These are phyloP conservation scores for Podila minutissima DNA, from an alignment of 192 early-diverging fungal genomes.

Conservation along the genomic window DNA sequence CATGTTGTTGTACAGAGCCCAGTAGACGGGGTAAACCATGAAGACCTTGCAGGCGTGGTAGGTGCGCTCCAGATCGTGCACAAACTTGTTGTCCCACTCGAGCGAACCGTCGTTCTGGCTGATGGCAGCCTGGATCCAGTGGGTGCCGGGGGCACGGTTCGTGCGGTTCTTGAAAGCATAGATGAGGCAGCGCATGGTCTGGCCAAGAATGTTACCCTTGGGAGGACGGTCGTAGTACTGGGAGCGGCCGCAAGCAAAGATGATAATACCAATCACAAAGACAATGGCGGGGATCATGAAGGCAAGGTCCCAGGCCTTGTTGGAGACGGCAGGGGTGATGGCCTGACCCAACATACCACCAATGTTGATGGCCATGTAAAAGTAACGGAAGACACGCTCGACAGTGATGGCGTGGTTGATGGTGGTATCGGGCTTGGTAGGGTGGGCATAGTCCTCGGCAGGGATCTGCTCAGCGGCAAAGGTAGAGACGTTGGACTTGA, in stretches of 20 bases:
- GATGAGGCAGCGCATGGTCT: conserved; percentile 54
- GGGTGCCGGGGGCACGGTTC: conserved; percentile 26
- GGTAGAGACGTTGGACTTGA: conserved; percentile 73
- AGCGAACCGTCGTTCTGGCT: conserved; percentile 47
- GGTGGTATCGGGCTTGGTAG: conserved; percentile 60
- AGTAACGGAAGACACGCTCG: conserved; percentile 77
- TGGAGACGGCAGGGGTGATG: conserved; percentile 64
- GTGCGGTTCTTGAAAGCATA: conserved; percentile 47
- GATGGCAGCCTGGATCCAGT: conserved; percentile 58
- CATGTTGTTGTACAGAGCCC: conserved; percentile 72
- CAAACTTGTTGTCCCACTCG: conserved; percentile 67
- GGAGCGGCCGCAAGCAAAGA: conserved; percentile 62
- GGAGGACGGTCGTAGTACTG: conserved; percentile 64
- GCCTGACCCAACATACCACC: conserved; percentile 68
- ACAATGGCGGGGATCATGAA: conserved; percentile 68
- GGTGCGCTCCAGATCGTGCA: conserved; percentile 62
- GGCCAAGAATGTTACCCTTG: conserved; percentile 63
- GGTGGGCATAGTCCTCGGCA: conserved; percentile 62
- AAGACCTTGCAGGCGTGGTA: conserved; percentile 73
- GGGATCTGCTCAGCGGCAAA: conserved; percentile 72
- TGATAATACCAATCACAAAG: conserved; percentile 62
- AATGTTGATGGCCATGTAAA: conserved; percentile 77
- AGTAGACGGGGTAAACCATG: conserved; percentile 69
- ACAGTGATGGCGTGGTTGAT: conserved; percentile 70
- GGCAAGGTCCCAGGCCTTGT: conserved; percentile 65